Base-by-base conservation (phyloP, 2,329 filamentous ascomycete genomes). In the Cercospora zeae-maydis region DNA sequence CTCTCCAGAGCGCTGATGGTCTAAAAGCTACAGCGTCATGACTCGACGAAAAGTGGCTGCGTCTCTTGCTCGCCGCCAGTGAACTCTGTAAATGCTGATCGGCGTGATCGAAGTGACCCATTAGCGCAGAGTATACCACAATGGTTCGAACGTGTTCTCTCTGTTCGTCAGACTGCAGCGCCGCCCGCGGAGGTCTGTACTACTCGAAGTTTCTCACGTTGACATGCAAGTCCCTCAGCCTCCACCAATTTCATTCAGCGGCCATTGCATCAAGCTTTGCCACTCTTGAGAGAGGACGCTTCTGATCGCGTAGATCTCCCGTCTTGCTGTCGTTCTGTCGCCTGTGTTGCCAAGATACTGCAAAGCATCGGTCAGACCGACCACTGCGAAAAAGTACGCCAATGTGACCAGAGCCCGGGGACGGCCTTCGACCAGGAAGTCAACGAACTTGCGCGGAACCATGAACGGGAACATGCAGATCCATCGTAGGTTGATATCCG, bases 361-460 rank as follows among this genome's bases (percentile, higher is more conserved):
- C 21, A 72, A 63, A 27, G 66, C 67, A 27, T 71, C 67, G 5
- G 71, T 68, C 5, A 68, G 68, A n/a, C 66, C 71, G 21, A 72
- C 64, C 10, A 75, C 67, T 3, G 72, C 72, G 57, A 76, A 77
- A 62, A 73, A 72, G 61, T 75, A 72, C 4, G 73, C 74, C 45
- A 77, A 58, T 1, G 73, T 73, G 2, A 75, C 71, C n/a, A 76
- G 62, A 9, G 75, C 74, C 16, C 74, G 70, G 13, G 74, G 75
- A 31, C 71, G 63, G 21, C 65, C 63, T 49, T 75, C 71, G n/a
- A 65, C 60, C 31, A 75, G 64, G 24, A 75, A 68, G n/a, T 72
- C 69, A 19, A 72, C 67, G 19, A 75, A 75, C 24, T 64, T 59
- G n/a, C 67, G 56, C 9, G 72, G 71, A 11, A 75, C 66, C 45